These are phyloP conservation scores for Arthrinium phaeospermum DNA, from an alignment of 2,329 filamentous ascomycete genomes.

Conservation along the genomic window DNA sequence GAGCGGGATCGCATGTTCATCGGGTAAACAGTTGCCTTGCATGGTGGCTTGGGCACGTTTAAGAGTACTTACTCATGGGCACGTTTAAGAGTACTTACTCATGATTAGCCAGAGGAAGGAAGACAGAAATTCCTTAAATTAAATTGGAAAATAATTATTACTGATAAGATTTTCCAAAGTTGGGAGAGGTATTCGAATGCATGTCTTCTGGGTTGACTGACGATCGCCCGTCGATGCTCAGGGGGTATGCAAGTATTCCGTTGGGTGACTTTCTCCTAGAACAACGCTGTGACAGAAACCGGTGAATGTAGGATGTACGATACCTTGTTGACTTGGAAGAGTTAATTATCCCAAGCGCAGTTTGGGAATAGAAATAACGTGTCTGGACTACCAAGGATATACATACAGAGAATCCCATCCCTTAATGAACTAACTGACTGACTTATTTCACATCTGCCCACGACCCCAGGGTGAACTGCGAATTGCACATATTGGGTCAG, in stretches of 20 bases:
- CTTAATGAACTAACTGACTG: no score
- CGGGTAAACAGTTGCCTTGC: background rate
- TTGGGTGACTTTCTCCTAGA: background rate
- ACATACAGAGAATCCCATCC: background rate
- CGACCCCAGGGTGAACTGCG: constrained; percentile 60
- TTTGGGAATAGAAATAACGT: no score
- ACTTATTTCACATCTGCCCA: constrained; percentile 30
- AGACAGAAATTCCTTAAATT: background rate
- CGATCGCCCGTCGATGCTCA: background rate
- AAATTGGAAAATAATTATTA: background rate
- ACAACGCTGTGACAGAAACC: background rate
- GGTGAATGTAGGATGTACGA: no score
- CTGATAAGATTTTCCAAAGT: background rate
- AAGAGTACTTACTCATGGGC: background rate
- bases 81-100: background rate
- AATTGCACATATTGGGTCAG: constrained; percentile 68
- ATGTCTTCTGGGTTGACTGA: background rate
- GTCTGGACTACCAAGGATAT: background rate
- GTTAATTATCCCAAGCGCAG: background rate
- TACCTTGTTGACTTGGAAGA: background rate
- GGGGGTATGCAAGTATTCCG: background rate
- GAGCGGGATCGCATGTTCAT: constrained; percentile 36
- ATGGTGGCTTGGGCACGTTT: background rate
- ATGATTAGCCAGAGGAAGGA: background rate
- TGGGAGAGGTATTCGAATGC: background rate